Conservation (phyloP, 176 grass and related monocot genomes). For the Cenchrus americanus region DNA sequence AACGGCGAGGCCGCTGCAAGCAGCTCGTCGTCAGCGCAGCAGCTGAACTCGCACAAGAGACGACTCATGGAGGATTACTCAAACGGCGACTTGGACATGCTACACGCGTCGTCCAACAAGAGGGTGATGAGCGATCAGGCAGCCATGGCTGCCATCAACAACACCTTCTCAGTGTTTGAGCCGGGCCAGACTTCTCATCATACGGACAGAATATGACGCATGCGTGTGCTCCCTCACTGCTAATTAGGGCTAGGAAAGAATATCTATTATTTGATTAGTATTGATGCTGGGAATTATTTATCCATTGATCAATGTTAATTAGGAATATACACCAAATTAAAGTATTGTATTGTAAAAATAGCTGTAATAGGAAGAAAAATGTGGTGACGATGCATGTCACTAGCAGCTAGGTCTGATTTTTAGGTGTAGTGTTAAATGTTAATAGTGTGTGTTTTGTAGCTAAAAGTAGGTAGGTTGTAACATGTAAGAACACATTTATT, state of each 20-base stretch:
- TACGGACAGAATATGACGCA: conserved; percentile 41
- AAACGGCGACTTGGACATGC: background rate
- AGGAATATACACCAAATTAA: background rate
- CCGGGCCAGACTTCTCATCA: conserved; percentile 10
- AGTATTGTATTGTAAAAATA: conserved; percentile 31
- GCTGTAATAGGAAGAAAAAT: background rate
- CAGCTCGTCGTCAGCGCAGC: background rate
- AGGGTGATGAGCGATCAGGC: conserved; percentile 23
- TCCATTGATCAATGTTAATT: background rate
- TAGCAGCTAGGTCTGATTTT: conserved; percentile 30
- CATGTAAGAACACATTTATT: conserved; percentile 12
- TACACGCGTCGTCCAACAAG: conserved; percentile 29
- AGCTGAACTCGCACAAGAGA: conserved; percentile 33
- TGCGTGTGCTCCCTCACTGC: background rate
- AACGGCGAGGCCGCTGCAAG: background rate
- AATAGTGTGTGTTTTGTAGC: background rate
- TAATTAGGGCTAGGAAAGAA: conserved; percentile 43
- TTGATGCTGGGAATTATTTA: background rate
- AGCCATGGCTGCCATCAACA: conserved; percentile 6
- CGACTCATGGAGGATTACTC: conserved; percentile 4
- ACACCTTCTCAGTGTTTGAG: conserved; percentile 35
- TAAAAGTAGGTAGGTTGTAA: background rate
- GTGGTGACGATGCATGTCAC: background rate
- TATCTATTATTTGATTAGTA: conserved; percentile 33
- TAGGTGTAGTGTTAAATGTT: conserved; percentile 28